phyloP scores from a whole-genome alignment of 495 filamentous ascomycete species.

The Xylaria bambusicola region DNA sequence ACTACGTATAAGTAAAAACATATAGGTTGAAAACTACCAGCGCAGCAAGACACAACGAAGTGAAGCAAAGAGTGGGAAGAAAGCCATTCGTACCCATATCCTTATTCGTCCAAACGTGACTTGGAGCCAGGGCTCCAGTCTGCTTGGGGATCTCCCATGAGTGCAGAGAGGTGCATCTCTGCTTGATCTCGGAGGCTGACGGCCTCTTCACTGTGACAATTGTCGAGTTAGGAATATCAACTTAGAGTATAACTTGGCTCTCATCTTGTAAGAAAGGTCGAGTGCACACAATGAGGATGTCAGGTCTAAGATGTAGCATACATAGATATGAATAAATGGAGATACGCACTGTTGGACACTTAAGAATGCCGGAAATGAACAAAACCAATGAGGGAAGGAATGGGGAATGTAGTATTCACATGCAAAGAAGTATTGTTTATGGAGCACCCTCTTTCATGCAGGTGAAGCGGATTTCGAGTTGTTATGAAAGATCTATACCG shows the following conservation, averaged over 20 bases:
- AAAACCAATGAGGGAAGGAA: neutral
- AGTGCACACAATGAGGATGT: no score
- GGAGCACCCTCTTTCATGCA: no score
- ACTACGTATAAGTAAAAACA: neutral
- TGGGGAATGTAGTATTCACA: no score
- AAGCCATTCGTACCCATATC: slow-evolving; percentile 31
- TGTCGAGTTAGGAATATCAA: neutral
- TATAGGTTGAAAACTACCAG: neutral
- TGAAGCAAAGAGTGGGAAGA: slow-evolving; percentile 1
- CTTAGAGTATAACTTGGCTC: no score
- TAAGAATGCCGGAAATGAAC: neutral
- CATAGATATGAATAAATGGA: no score
- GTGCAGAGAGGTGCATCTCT: slow-evolving; percentile 41
- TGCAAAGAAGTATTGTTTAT: no score
- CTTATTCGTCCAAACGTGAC: slow-evolving; percentile 50
- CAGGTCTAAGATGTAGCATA: no score
- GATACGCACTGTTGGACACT: neutral
- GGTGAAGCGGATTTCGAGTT: neutral
- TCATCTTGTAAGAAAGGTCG: no score
- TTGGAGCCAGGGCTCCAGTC: slow-evolving; percentile 48
- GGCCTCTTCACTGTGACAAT: slow-evolving; percentile 13
- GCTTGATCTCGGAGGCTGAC: slow-evolving; percentile 31
- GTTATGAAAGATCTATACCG: slow-evolving; percentile 2
- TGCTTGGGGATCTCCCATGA: slow-evolving; percentile 54
- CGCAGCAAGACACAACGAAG: neutral